These are phyloP conservation scores for Botrytis deweyae DNA, from an alignment of 2,329 filamentous ascomycete genomes.

Conservation along the genomic window DNA sequence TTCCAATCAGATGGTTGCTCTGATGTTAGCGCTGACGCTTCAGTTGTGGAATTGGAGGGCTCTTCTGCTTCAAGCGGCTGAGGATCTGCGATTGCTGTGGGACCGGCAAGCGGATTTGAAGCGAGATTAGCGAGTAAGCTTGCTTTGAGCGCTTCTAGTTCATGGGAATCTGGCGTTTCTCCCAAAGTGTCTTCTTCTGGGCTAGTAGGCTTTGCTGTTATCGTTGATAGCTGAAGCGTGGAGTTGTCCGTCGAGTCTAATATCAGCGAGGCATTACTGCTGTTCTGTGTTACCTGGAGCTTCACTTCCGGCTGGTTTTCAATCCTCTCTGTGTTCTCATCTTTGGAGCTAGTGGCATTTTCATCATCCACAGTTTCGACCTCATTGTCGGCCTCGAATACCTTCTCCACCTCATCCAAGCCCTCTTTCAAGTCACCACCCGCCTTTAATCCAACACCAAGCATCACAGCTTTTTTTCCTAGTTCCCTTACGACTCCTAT, in stretches of 20 bases:
- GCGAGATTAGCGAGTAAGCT: constrained; percentile 11
- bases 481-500: constrained; percentile 76
- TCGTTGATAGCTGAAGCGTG: neutral
- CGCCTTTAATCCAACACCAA: constrained; percentile 41
- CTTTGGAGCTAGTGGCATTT: constrained; percentile 28
- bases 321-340: neutral
- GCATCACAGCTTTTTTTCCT: constrained; percentile 69
- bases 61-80: neutral
- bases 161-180: neutral
- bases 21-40: neutral
- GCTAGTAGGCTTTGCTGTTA: neutral
- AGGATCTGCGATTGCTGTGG: neutral
- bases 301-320: neutral
- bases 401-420: constrained; percentile 47
- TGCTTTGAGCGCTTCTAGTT: neutral
- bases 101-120: neutral
- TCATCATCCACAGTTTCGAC: constrained; percentile 41
- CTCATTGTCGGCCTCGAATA: constrained; percentile 48
- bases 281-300: neutral
- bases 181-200: neutral
- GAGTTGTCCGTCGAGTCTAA: neutral
- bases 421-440: constrained; percentile 43
- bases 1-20: constrained; percentile 39
- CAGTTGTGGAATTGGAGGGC: neutral
- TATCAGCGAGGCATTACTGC: neutral